phyloP scores from a whole-genome alignment of 805 yeast species.

The Nakazawaea wickerhamii region DNA sequence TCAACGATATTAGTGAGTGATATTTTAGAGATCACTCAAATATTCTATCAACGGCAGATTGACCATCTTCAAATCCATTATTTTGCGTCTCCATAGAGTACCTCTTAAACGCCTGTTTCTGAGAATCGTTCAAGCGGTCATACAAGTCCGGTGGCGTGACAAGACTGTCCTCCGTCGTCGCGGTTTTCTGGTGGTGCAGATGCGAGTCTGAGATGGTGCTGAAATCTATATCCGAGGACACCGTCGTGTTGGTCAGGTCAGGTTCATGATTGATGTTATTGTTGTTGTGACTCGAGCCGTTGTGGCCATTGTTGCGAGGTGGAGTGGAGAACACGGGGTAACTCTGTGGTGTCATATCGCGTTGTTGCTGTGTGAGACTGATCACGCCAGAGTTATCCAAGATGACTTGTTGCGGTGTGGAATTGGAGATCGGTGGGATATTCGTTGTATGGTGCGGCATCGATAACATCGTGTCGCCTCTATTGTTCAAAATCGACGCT shows the following conservation, averaged over 20 bases:
- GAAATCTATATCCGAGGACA: slow-evolving; percentile 9
- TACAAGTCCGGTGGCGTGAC: slow-evolving; percentile 11
- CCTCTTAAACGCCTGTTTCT: slow-evolving; percentile 10
- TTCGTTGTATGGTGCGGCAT: slow-evolving; percentile 19
- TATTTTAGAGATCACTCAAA: neutral
- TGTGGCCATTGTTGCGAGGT: slow-evolving; percentile 1
- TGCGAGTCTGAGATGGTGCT: slow-evolving; percentile 9
- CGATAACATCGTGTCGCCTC: slow-evolving; percentile 21
- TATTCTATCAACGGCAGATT: slow-evolving; percentile 1
- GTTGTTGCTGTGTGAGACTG: slow-evolving; percentile 15
- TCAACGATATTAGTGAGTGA: neutral
- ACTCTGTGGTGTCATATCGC: neutral
- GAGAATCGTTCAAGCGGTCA: slow-evolving; percentile 8
- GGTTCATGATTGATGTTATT: slow-evolving; percentile 1
- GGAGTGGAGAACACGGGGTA: neutral
- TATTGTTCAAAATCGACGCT: slow-evolving; percentile 19
- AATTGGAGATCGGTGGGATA: slow-evolving; percentile 18
- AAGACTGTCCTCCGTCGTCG: slow-evolving; percentile 7
- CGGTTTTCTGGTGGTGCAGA: slow-evolving; percentile 1
- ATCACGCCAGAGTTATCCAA: slow-evolving; percentile 19
- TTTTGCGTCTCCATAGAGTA: slow-evolving; percentile 5
- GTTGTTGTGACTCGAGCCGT: neutral
- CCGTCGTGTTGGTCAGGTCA: slow-evolving; percentile 9
- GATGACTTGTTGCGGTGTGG: slow-evolving; percentile 17
- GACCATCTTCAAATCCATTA: neutral